phyloP scores from a whole-genome alignment of 2,329 filamentous ascomycete genomes.

The Diaporthe ilicicola region DNA sequence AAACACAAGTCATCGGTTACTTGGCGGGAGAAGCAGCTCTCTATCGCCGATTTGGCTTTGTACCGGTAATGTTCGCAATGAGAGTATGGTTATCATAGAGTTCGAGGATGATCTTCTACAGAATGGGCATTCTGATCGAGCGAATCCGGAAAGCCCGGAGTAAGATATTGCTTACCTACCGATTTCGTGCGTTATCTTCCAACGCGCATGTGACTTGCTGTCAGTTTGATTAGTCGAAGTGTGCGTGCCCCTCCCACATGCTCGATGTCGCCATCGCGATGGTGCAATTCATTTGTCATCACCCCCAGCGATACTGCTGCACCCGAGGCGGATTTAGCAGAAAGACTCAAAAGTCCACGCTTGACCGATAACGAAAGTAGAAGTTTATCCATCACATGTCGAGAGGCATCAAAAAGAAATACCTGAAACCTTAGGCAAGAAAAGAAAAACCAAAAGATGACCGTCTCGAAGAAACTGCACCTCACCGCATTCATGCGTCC shows the following conservation, averaged over 20 bases:
- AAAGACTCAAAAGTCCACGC: neutral
- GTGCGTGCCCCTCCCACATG: conserved; percentile 10
- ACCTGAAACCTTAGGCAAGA: neutral
- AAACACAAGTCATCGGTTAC: too few species aligned
- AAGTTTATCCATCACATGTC: too few species aligned
- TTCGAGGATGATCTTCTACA: too few species aligned
- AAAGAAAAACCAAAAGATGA: neutral
- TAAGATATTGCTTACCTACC: neutral
- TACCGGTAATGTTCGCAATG: too few species aligned
- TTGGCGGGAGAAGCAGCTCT: too few species aligned
- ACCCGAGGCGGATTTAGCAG: neutral
- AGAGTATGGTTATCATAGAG: too few species aligned
- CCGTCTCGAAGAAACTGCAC: conserved; percentile 51
- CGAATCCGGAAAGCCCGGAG: neutral
- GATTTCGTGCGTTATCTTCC: neutral
- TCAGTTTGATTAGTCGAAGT: neutral
- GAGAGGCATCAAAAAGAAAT: neutral
- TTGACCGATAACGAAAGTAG: neutral
- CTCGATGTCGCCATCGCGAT: conserved; percentile 29
- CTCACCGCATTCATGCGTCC: conserved; percentile 68
- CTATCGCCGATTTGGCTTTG: too few species aligned
- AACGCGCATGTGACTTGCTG: neutral
- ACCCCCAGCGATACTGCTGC: neutral
- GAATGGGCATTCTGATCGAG: too few species aligned
- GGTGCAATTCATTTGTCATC: conserved; percentile 26